Evolutionary conservation across 1,284 basidiomycete species (phyloP), one percentile per base, ranked within the genome.

Genomic region (Phellinidium pouzarii): DNA sequence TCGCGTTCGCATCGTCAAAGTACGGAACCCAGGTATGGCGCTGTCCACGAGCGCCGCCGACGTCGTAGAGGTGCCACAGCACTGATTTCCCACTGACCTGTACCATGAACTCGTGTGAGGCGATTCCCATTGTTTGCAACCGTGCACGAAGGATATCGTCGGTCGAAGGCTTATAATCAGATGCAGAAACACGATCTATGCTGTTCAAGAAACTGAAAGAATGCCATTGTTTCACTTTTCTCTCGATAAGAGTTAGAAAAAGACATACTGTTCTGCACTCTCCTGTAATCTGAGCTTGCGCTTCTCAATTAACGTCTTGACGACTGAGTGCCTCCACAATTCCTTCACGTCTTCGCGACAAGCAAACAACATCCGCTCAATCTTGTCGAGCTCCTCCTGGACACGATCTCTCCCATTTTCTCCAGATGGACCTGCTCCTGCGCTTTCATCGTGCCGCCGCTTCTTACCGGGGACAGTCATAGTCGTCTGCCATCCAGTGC

Each of bases 1-100:
- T 91, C 23, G 88, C 87, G 55, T 85, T 87, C 11, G 87, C 87
- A 61, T 89, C 85, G 62, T 91, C 88, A 60, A 91, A 91, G 63
- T 84, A 91, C 5, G 79, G 78, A 4, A 88, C 82, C 87, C 87
- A 91, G 0, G 82, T 78, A 63, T 90, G 86, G 42, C 87, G 77
- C 63, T 90, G 87, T n/a, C 87, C 87, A 51, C 87, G 75, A 19
- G 87, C 85, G 48, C 87, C 87, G 45, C 87, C 87, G 3, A 91
- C 87, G 60, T 91, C 87, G 70, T 74, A 90, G 7, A 91, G 70
- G 64, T 87, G 84, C 87, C 87, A 90, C 9, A 81, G 80, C 11
- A 88, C 81, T 23, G 72, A 69, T 62, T 82, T 87, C 8, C 87
- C 86, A 57, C 87, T 82, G 27, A 88, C 79, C 52, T 81, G 79